Percentiles rank a stretch among this genome's conserved stretches.
Conservation (phyloP, 1,139 yeast species). For the Taphrina flavorubra region DNA sequence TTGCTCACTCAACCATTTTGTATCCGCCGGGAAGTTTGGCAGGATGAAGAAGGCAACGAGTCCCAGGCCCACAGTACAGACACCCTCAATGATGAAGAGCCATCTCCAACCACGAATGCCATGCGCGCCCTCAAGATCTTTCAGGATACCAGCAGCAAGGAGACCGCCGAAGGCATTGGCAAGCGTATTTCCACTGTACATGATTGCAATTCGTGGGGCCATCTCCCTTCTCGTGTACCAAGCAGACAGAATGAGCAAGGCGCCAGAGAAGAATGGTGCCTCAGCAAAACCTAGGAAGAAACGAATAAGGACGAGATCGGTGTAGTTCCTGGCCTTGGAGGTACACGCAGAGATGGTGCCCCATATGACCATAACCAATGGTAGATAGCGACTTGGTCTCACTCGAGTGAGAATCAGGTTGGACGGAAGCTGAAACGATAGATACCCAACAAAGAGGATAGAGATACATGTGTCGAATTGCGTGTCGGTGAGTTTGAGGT, state of each 20-base stretch:
- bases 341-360: constrained; percentile 61
- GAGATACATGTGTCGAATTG: constrained; percentile 64
- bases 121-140: constrained; percentile 49
- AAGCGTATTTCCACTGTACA: constrained; percentile 56
- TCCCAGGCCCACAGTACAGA: constrained; percentile 65
- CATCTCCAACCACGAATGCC: constrained; percentile 65
- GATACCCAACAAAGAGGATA: constrained; percentile 66
- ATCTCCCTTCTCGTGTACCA: constrained; percentile 53
- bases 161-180: constrained; percentile 49
- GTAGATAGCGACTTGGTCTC: constrained; percentile 61
- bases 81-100: constrained; percentile 72
- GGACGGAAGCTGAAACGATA: constrained; percentile 65
- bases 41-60: constrained; percentile 65
- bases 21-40: constrained; percentile 53
- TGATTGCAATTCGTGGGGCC: constrained; percentile 62
- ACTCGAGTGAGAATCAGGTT: constrained; percentile 57
- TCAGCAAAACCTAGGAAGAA: constrained; percentile 63
- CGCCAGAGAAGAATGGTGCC: constrained; percentile 65
- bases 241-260: constrained; percentile 51
- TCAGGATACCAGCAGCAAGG: constrained; percentile 48
- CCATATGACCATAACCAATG: constrained; percentile 62
- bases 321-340: constrained; percentile 51
- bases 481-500: constrained; percentile 57
- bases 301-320: constrained; percentile 56
- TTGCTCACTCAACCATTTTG: constrained; percentile 25